These are phyloP conservation scores for Dioscorea alata DNA, from an alignment of 106 monocot genomes.

Conservation along the genomic window DNA sequence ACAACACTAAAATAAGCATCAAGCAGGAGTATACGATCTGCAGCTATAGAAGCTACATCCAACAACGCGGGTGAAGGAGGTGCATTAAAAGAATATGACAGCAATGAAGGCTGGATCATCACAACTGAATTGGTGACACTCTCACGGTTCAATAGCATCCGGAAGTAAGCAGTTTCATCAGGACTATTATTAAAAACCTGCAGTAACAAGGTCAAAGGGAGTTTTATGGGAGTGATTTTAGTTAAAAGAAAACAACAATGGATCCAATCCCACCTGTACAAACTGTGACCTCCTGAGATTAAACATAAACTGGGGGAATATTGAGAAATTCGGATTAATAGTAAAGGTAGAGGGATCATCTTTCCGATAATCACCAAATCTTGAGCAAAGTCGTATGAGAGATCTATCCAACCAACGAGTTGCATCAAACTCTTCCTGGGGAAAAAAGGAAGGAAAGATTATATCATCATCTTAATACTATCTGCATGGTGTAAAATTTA, in stretches of 20 bases:
- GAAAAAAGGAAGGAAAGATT: neutral
- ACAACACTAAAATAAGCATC: conserved; percentile 99
- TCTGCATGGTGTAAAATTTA: no score
- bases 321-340: conserved; percentile 79
- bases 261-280: conserved; percentile 57
- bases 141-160: conserved; percentile 91
- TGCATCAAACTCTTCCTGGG: conserved; percentile 97
- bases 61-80: conserved; percentile 76
- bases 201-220: neutral
- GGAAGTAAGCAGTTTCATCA: conserved; percentile 96
- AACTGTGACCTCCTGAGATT: conserved; percentile 95
- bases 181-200: conserved; percentile 99
- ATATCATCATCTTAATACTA: no score
- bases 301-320: conserved; percentile 98
- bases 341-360: conserved; percentile 91
- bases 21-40: conserved; percentile 88
- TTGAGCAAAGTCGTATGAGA: conserved; percentile 84
- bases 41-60: conserved; percentile 82
- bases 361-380: conserved; percentile 97
- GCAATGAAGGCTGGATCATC: conserved; percentile 92
- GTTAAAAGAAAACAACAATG: neutral
- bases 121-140: conserved; percentile 81
- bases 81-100: conserved; percentile 80
- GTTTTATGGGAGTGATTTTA: no score
- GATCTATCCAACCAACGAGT: conserved; percentile 91